These are phyloP conservation scores for Hemisphaericaspora lyxosophila DNA, from an alignment of 1,139 yeast genomes.

Conservation along the genomic window DNA sequence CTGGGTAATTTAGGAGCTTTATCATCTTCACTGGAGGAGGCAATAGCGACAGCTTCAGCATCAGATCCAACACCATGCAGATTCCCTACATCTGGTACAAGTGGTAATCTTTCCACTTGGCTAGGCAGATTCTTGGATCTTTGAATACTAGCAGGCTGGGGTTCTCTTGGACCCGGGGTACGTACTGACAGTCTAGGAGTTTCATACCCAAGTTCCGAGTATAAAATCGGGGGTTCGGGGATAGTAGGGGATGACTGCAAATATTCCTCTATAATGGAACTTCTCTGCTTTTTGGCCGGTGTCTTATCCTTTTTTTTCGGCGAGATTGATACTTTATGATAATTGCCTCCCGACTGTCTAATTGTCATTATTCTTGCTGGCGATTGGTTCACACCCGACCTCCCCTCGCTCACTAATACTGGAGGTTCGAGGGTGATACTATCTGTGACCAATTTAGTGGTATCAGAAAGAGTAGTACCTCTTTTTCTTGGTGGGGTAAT, in stretches of 20 bases:
- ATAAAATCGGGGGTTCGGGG: slow-evolving; percentile 46
- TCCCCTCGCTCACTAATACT: slow-evolving; percentile 9
- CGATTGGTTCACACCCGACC: slow-evolving; percentile 15
- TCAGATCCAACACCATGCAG: no score
- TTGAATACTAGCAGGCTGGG: background rate
- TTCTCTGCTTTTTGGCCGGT: slow-evolving; percentile 22
- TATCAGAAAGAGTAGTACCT: slow-evolving; percentile 2
- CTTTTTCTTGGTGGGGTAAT: slow-evolving; percentile 39
- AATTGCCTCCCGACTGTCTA: slow-evolving; percentile 37
- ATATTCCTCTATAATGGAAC: slow-evolving; percentile 43
- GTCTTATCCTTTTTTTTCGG: slow-evolving; percentile 27
- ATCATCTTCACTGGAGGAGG: background rate
- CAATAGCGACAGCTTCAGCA: no score
- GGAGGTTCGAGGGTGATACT: slow-evolving; percentile 17
- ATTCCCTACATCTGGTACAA: no score
- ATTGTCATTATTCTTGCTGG: slow-evolving; percentile 12
- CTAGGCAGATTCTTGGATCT: no score
- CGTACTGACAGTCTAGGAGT: background rate
- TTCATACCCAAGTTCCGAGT: slow-evolving; percentile 26
- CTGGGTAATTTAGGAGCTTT: background rate
- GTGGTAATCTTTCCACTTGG: no score
- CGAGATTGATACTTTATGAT: slow-evolving; percentile 36
- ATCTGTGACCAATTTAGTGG: background rate
- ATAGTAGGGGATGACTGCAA: slow-evolving; percentile 53
- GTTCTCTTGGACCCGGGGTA: background rate